These are phyloP conservation scores for Tephrocybe rancida DNA, from an alignment of 768 basidiomycete species.

Conservation along the genomic window DNA sequence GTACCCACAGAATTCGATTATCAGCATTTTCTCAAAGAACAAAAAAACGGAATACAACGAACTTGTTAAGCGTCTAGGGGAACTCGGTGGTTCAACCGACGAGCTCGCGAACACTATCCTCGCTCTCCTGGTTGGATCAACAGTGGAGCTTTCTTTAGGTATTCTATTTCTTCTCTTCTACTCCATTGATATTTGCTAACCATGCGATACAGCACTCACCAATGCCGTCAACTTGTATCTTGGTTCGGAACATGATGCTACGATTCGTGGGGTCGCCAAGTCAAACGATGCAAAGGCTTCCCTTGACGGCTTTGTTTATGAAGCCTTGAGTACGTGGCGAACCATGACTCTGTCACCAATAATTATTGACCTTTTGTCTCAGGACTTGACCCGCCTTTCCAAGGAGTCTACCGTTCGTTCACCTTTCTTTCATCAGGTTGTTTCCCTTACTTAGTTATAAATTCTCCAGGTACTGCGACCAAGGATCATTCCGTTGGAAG, in stretches of 20 bases:
- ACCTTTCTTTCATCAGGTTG: background rate
- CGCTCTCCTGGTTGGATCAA: constrained; percentile 67
- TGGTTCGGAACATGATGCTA: constrained; percentile 43
- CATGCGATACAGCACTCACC: constrained; percentile 49
- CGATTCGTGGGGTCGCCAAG: constrained; percentile 39
- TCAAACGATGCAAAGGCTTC: constrained; percentile 29
- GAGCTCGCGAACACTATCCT: constrained; percentile 70
- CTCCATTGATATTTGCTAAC: background rate
- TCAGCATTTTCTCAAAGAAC: constrained; percentile 46
- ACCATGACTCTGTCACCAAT: background rate
- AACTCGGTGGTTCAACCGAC: constrained; percentile 57
- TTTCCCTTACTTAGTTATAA: background rate
- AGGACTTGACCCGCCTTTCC: constrained; percentile 78
- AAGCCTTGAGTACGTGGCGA: constrained; percentile 64
- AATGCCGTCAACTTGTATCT: constrained; percentile 70
- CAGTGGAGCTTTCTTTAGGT: constrained; percentile 74
- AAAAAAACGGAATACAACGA: constrained; percentile 51
- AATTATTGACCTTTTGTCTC: constrained; percentile 6
- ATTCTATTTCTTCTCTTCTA: background rate
- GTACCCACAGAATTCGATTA: constrained; percentile 36
- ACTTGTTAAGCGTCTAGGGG: constrained; percentile 58
- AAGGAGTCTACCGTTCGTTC: constrained; percentile 62
- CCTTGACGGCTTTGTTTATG: constrained; percentile 61
- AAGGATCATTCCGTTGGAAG: constrained; percentile 46
- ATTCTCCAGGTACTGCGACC: constrained; percentile 45